phyloP scores from a whole-genome alignment of 768 basidiomycete genomes.

The Paxillus ammoniavirescens region DNA sequence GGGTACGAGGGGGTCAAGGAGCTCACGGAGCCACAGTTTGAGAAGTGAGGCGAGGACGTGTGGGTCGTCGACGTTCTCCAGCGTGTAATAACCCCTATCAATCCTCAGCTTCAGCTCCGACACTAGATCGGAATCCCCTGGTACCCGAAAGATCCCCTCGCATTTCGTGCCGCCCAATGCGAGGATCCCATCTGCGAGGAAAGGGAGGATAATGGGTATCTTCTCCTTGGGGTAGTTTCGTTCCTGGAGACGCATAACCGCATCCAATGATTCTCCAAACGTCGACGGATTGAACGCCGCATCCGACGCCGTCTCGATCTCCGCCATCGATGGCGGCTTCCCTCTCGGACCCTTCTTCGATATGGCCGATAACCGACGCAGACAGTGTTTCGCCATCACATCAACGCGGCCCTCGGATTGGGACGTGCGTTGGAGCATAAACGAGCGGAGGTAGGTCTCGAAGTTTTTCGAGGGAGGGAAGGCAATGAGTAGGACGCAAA shows the following conservation, averaged over 20 bases:
- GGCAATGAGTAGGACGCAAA: conserved; percentile 87
- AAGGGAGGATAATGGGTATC: conserved; percentile 91
- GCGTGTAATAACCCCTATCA: conserved; percentile 86
- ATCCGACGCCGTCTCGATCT: conserved; percentile 94
- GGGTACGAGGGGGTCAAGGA: conserved; percentile 89
- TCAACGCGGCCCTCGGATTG: conserved; percentile 78
- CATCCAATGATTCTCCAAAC: conserved; percentile 87
- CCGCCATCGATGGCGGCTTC: conserved; percentile 74
- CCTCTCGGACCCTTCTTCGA: conserved; percentile 85
- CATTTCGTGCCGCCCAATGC: conserved; percentile 80
- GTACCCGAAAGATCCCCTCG: conserved; percentile 92
- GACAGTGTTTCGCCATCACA: conserved; percentile 87
- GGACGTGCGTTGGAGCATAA: conserved; percentile 67
- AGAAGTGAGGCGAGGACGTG: conserved; percentile 86
- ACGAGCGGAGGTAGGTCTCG: conserved; percentile 78
- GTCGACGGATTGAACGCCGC: conserved; percentile 95
- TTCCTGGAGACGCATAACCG: conserved; percentile 80
- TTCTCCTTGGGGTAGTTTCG: conserved; percentile 82
- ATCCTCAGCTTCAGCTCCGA: conserved; percentile 87
- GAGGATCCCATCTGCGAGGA: conserved; percentile 89
- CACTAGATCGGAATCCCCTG: conserved; percentile 87
- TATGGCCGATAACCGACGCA: conserved; percentile 73
- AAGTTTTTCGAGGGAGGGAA: conserved; percentile 95
- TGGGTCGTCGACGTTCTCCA: conserved; percentile 88
- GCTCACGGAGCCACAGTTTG: conserved; percentile 92